Percentiles rank a stretch among this genome's conserved stretches.
Conservation (phyloP, 768 basidiomycete species). For the Lactarius akahatsu region DNA sequence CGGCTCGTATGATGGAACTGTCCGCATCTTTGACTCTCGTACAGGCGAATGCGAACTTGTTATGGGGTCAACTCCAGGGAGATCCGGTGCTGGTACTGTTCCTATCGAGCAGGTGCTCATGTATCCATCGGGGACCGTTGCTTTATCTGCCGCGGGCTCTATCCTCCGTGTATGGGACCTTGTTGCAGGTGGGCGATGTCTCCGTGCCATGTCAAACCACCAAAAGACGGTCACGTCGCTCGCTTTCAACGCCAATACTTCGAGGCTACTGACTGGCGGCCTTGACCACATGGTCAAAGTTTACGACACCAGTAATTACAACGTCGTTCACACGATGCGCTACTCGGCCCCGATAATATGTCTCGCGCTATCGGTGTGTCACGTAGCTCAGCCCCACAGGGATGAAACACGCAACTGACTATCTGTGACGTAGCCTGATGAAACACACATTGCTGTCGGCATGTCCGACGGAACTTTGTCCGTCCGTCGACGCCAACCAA, state of each 20-base stretch:
- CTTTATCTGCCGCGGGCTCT: slow-evolving; percentile 84
- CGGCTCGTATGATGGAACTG: slow-evolving; percentile 92
- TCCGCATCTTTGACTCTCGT: slow-evolving; percentile 83
- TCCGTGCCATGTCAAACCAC: slow-evolving; percentile 92
- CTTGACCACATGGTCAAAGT: slow-evolving; percentile 99
- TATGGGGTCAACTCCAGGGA: slow-evolving; percentile 49
- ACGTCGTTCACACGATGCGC: slow-evolving; percentile 97
- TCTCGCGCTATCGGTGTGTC: slow-evolving; percentile 84
- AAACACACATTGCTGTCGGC: slow-evolving; percentile 95
- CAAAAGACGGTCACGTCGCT: slow-evolving; percentile 96
- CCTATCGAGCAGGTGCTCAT: slow-evolving; percentile 93
- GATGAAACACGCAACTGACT: slow-evolving; percentile 20
- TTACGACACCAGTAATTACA: slow-evolving; percentile 91
- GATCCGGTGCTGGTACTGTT: slow-evolving; percentile 36
- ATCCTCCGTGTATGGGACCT: slow-evolving; percentile 96
- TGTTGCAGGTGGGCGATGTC: slow-evolving; percentile 85
- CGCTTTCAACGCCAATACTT: slow-evolving; percentile 72
- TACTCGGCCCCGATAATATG: slow-evolving; percentile 92
- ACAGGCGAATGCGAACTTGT: slow-evolving; percentile 82
- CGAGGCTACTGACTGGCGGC: slow-evolving; percentile 82
- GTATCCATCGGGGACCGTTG: slow-evolving; percentile 86
- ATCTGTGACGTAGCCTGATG: slow-evolving; percentile 67
- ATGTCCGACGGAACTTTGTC: slow-evolving; percentile 98
- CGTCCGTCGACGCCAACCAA: slow-evolving; percentile 84
- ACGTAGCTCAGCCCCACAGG: not conserved